Percentiles rank a stretch among this genome's conserved stretches.
These are phyloP conservation scores for Lichtheimia hyalospora DNA, from an alignment of 371 early-diverging fungal species.

Conservation along the genomic window DNA sequence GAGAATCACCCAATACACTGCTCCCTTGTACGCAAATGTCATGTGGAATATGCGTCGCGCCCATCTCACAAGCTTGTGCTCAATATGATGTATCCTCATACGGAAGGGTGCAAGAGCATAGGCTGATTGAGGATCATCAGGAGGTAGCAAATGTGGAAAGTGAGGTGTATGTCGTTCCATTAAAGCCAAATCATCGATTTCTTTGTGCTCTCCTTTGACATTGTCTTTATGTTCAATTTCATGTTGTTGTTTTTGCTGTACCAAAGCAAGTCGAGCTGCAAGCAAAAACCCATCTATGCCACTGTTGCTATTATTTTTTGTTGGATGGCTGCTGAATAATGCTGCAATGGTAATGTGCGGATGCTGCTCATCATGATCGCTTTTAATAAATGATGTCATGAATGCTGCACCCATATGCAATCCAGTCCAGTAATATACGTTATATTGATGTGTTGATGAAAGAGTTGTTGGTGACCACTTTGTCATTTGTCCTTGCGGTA, in stretches of 20 bases:
- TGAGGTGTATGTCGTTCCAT: constrained; percentile 19
- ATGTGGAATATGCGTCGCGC: constrained; percentile 32
- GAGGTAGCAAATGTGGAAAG: constrained; percentile 45
- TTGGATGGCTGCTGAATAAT: background rate
- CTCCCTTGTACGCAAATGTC: constrained; percentile 45
- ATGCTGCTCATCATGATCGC: background rate
- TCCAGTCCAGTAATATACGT: constrained; percentile 22
- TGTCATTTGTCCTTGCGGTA: background rate
- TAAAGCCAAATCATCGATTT: no score
- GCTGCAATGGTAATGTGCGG: background rate
- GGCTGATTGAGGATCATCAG: constrained; percentile 36
- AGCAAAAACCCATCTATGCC: constrained; percentile 14
- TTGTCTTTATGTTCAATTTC: background rate
- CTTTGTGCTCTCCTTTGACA: no score
- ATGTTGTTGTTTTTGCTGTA: constrained; percentile 12
- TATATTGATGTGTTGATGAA: background rate
- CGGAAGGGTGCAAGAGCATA: constrained; percentile 34
- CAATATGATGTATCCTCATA: constrained; percentile 28
- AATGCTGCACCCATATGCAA: constrained; percentile 44
- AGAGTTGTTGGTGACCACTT: no score
- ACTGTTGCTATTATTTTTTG: background rate
- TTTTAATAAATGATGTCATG: constrained; percentile 31
- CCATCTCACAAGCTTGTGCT: constrained; percentile 30
- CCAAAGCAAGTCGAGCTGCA: constrained; percentile 5
- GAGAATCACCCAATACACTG: constrained; percentile 40